Base-by-base conservation (phyloP, 2,329 filamentous ascomycete genomes). In the Polytolypa hystricis region DNA sequence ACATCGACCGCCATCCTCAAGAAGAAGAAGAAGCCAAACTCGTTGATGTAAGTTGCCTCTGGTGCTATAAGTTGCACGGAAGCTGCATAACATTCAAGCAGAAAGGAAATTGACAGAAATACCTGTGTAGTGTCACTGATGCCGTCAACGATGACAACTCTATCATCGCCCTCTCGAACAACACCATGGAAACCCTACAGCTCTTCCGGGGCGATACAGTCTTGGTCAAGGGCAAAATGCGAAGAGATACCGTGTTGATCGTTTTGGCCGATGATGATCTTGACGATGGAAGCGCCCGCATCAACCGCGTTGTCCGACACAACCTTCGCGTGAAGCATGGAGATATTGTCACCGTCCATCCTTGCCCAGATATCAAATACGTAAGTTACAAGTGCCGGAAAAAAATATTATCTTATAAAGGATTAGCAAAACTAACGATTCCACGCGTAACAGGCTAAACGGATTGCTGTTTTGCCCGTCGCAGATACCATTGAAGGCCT, bases 11-110 rank as follows among this genome's bases (percentile, higher is more conserved):
- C 91, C 50, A 98, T 98, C 54, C 77, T 98, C 56, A 96, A 95
- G 73, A 96, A 96, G 77, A 98, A 98, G 82, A 98, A 98, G 87
- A 98, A 98, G 84, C 87, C 87, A 54, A 98, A 98, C 69, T 93
- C 89, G 58, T 69, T 98, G 62, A 93, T 98, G 86, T 93, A 73
- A 62, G 80, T 64, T 37, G n/a, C n/a, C n/a, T n/a, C n/a, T n/a
- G n/a, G n/a, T n/a, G n/a, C n/a, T n/a, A n/a, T n/a, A n/a, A n/a
- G n/a, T n/a, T n/a, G n/a, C n/a, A n/a, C n/a, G n/a, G n/a, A n/a
- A n/a, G n/a, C n/a, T n/a, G n/a, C n/a, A n/a, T n/a, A n/a, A n/a
- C n/a, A n/a, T n/a, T n/a, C n/a, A n/a, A n/a, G n/a, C n/a, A n/a
- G n/a, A n/a, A n/a, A n/a, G n/a, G n/a, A n/a, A 42, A 43, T 53